A percentile compares a stretch with the other conserved stretches of the same genome.
These are phyloP conservation scores for Hygrophorus pudorinus DNA, from an alignment of 768 basidiomycete species.

Conservation along the genomic window DNA sequence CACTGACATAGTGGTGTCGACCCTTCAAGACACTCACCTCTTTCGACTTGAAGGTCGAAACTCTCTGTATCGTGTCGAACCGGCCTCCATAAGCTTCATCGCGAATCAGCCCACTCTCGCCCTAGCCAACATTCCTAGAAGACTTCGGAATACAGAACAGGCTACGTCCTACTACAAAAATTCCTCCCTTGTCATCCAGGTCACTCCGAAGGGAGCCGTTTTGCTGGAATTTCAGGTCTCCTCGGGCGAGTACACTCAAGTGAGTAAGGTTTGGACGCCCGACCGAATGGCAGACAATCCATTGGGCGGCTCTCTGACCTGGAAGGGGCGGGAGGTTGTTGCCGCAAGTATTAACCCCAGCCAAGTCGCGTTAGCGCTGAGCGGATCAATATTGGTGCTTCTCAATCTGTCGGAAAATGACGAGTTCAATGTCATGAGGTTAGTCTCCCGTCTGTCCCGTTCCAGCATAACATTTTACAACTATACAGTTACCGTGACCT, in stretches of 20 bases:
- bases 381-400: constrained; percentile 38
- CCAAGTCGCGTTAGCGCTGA: constrained; percentile 55
- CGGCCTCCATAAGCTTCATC: constrained; percentile 32
- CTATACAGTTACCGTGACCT: constrained; percentile 3
- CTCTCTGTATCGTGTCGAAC: constrained; percentile 29
- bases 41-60: constrained; percentile 42
- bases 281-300: constrained; percentile 5
- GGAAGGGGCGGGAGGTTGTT: constrained; percentile 39
- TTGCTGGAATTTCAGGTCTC: constrained; percentile 47
- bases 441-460: constrained; percentile 8
- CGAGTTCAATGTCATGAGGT: constrained; percentile 24
- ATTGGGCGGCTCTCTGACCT: neutral
- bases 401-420: constrained; percentile 37
- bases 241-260: constrained; percentile 29
- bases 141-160: constrained; percentile 20
- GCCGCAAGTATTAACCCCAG: constrained; percentile 61
- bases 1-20: constrained; percentile 51
- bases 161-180: constrained; percentile 23
- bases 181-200: constrained; percentile 60
- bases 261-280: constrained; percentile 28
- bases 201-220: constrained; percentile 47
- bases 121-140: constrained; percentile 42
- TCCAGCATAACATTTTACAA: neutral
- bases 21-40: constrained; percentile 41
- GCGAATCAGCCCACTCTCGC: constrained; percentile 49